Base-by-base conservation (phyloP, 257 asterid genomes). In the Leptodermis oblonga region DNA sequence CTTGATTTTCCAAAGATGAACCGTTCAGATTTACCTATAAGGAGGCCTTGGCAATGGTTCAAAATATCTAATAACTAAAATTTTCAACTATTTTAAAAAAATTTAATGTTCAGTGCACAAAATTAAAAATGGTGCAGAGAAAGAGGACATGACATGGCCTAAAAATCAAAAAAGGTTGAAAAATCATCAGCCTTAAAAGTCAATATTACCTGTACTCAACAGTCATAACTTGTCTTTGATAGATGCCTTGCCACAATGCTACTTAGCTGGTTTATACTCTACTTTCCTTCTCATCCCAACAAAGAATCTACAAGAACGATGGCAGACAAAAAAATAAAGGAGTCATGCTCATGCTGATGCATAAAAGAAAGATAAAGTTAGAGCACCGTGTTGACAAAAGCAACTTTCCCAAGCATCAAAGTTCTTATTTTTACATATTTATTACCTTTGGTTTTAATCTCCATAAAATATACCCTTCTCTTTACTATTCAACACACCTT, bases 181-280 rank as follows among this genome's bases (percentile, higher is more conserved):
- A 12, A 2, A 63, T 22, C 12, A 36, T 2, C 4, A 52, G 62
- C 45, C 61, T 56, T 43, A 63, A 75, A 78, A 69, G 76, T 71
- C 49, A 78, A 78, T 71, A 65, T 54, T n/a, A 28, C 67, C 34
- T 25, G 60, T 37, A 76, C 71, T 65, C n/a, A 72, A 76, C 78
- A 54, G 62, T 77, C 82, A 72, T 48, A 66, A n/a, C 78, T 54
- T 31, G 74, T 56, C 75, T 36, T 53, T 48, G 67, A 74, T 73
- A 68, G 80, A 81, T 86, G 78, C 85, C 81, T 65, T 74, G 75
- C 77, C 80, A 74, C 82, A 73, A 70, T 70, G 59, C 83, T 66
- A 46, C 85, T 72, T 56, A 45, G 92, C 79, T 86, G 96, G 80
- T 82, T 78, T 83, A 81, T 79, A 63, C 97, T 84, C 76, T 71